phyloP scores from a whole-genome alignment of 2,329 filamentous ascomycete species.

The Arthrobotrys iridis region DNA sequence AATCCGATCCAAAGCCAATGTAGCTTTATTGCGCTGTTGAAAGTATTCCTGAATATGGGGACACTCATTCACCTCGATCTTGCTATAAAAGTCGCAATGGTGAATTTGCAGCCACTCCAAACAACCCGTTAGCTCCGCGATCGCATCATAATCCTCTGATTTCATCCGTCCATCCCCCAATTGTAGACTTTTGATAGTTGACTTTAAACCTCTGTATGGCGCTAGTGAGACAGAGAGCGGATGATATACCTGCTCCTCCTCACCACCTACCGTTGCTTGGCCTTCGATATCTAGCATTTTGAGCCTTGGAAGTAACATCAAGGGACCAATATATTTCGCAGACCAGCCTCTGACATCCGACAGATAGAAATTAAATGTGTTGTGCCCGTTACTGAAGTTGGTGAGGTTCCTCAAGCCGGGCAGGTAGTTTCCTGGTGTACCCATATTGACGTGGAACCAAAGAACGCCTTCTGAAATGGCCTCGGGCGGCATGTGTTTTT shows the following conservation, averaged over 20 bases:
- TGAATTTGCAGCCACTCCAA: not conserved
- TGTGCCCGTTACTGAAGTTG: not conserved
- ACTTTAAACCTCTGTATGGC: not conserved
- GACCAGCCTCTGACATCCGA: constrained; percentile 5
- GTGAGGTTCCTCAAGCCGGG: not conserved
- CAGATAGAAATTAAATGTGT: not conserved
- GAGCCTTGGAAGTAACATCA: constrained; percentile 10
- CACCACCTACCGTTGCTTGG: constrained; percentile 5
- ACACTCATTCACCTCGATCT: not conserved
- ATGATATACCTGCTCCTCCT: not conserved
- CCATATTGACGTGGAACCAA: constrained; percentile 16
- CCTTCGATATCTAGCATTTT: not conserved
- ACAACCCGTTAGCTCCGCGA: not conserved
- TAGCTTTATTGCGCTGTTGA: not conserved
- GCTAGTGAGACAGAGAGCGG: not conserved
- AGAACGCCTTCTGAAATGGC: not conserved
- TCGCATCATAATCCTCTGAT: not conserved
- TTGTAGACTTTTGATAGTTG: not conserved
- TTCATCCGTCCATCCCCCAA: constrained; percentile 4
- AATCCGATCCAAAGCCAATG: not conserved
- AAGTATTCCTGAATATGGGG: not conserved
- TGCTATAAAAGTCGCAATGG: not conserved
- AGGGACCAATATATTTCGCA: not conserved
- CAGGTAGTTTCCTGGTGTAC: not conserved
- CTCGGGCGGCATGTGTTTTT: not conserved